These are phyloP conservation scores for Rhizopus microsporus DNA, from an alignment of 371 early-diverging fungal species.

Conservation along the genomic window DNA sequence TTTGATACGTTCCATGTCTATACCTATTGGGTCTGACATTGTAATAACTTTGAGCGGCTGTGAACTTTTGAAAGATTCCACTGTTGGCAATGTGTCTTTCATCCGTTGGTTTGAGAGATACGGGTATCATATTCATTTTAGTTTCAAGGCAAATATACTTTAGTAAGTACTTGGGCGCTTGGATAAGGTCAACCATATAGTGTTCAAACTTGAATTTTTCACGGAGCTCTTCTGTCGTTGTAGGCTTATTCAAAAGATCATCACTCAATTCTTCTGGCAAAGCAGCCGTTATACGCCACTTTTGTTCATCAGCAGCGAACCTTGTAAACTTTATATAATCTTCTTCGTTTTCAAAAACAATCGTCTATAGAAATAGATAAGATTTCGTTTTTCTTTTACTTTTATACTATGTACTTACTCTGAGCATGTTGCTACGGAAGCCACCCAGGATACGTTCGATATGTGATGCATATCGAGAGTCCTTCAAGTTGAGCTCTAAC, in stretches of 20 bases:
- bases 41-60: slow-evolving; percentile 53
- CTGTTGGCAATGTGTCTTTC: slow-evolving; percentile 41
- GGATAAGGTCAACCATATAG: slow-evolving; percentile 73
- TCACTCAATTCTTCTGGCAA: slow-evolving; percentile 42
- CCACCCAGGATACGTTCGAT: slow-evolving; percentile 65
- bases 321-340: slow-evolving; percentile 75
- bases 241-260: slow-evolving; percentile 41
- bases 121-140: slow-evolving; percentile 63
- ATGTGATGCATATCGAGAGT: slow-evolving; percentile 58
- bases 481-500: slow-evolving; percentile 66
- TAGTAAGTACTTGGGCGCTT: slow-evolving; percentile 70
- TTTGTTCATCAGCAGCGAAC: slow-evolving; percentile 59
- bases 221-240: slow-evolving; percentile 36
- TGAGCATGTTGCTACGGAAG: slow-evolving; percentile 31
- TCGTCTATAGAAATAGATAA: slow-evolving; percentile 52
- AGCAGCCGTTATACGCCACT: slow-evolving; percentile 63
- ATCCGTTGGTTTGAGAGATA: slow-evolving; percentile 43
- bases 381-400: neutral
- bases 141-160: slow-evolving; percentile 64
- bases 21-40: slow-evolving; percentile 52
- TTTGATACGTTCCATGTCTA: slow-evolving; percentile 42
- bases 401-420: slow-evolving; percentile 33
- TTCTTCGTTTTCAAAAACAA: slow-evolving; percentile 73
- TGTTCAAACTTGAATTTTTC: slow-evolving; percentile 68
- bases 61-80: slow-evolving; percentile 43